Percentiles rank a stretch among this genome's conserved stretches.
Evolutionary conservation across 2,329 filamentous ascomycete species (phyloP).

Genomic region (Fusarium sulawesiense): DNA sequence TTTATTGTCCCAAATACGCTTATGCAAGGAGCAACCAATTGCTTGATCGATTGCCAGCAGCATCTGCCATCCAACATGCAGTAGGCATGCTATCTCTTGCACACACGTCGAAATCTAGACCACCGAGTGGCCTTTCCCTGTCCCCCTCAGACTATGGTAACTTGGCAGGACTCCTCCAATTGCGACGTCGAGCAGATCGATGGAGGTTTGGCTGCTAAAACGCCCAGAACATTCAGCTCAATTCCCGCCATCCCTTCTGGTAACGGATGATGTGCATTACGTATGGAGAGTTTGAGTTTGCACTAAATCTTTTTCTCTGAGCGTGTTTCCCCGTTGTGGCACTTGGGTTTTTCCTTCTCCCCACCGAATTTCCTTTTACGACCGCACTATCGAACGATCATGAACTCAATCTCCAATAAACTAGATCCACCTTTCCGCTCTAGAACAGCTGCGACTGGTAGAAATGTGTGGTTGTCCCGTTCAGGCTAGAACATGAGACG

Average conservation of each 20-base stretch:
- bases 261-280: background rate
- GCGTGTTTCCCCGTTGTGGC: background rate
- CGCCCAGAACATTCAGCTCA: background rate
- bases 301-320: background rate
- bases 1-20: background rate
- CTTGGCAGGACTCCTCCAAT: background rate
- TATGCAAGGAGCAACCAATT: background rate
- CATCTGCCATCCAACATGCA: background rate
- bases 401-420: background rate
- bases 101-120: background rate
- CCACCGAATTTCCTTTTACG: background rate
- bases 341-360: background rate
- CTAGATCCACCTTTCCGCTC: background rate
- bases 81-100: background rate
- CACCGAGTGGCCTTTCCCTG: background rate
- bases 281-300: background rate
- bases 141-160: background rate
- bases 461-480: background rate
- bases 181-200: fast-evolving
- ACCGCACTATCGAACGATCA: background rate
- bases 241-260: too few species aligned
- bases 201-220: background rate
- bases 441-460: background rate
- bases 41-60: background rate
- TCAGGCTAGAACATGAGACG: background rate